Evolutionary conservation across 257 asterid genomes (phyloP), one percentile per base, ranked within the genome.

Genomic region (Solanum peruvianum): DNA sequence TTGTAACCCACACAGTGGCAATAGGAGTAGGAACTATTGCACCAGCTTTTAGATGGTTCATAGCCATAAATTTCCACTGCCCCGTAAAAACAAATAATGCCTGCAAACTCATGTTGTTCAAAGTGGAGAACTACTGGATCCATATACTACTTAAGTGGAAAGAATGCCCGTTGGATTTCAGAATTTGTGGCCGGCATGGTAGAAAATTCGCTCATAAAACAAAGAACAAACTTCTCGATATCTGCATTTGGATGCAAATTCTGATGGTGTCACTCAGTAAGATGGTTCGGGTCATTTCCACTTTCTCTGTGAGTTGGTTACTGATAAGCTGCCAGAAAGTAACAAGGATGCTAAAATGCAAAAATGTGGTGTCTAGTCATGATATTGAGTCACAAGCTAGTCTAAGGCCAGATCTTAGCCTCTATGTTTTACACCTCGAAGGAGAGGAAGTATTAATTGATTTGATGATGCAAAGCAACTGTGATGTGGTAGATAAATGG

Each of bases 41-140:
- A 23, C 99, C 99, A 1, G 98, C 97, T 86, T 89, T 85, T 4
- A 90, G 99, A 56, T 96, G 96, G 95, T 92, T 93, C 90, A 33
- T 88, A 21, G 95, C 95, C 58, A 90, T 93, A 76, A 88, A 92
- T 62, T 93, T 92, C 88, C 84, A 87, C 85, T 95, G 99, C 88
- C 97, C 97, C 1, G 93, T 87, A 88, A 91, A 66, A 76, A 86
- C 87, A 31, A 82, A 27, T 21, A 85, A 88, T 47, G 84, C 88
- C 49, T 31, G 78, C 86, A 88, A 88, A 16, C 18, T 25, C 23
- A 88, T 82, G 66, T 81, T 86, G 73, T 81, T 88, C 76, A 85
- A 85, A 37, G 90, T 95, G 25, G 99, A 96, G 88, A 70, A 89
- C 23, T 96, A 95, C 87, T 96, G 99, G 99, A 89, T 92, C 11